These are phyloP conservation scores for Boletellus sp. DNA, from an alignment of 1,284 basidiomycete species.

Conservation along the genomic window DNA sequence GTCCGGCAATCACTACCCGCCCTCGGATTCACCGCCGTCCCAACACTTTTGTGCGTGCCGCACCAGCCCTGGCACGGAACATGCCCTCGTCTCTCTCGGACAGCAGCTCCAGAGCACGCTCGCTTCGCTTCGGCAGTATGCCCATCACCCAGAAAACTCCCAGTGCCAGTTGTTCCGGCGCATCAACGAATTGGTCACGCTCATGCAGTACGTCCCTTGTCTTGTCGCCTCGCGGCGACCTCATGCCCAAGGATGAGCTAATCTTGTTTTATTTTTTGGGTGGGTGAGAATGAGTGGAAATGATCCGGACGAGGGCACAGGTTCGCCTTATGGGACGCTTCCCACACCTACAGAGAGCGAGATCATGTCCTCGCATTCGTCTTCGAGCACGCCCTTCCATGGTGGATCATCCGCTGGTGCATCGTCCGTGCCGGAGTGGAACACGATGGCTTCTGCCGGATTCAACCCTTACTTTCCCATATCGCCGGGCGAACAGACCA, in stretches of 20 bases:
- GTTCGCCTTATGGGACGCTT: conserved; percentile 40
- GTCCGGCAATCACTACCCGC: conserved; percentile 39
- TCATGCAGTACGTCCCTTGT: conserved; percentile 59
- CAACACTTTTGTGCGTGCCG: conserved; percentile 58
- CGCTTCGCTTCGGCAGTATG: conserved; percentile 55
- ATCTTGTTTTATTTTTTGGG: conserved; percentile 16
- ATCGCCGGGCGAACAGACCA: conserved; percentile 41
- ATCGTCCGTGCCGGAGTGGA: conserved; percentile 58
- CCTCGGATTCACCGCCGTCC: conserved; percentile 36
- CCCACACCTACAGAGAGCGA: conserved; percentile 61
- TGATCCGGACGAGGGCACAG: conserved; percentile 39
- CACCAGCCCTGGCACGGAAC: conserved; percentile 54
- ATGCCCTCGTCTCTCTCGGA: conserved; percentile 56
- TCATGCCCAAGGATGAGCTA: conserved; percentile 33
- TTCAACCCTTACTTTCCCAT: conserved; percentile 72
- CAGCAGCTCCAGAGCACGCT: conserved; percentile 63
- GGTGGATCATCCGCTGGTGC: conserved; percentile 31
- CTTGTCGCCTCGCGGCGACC: conserved; percentile 23
- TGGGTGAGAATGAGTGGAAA: conserved; percentile 40
- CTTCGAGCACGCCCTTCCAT: conserved; percentile 50
- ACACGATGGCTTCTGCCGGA: conserved; percentile 47
- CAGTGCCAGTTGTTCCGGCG: conserved; percentile 56
- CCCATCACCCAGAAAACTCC: conserved; percentile 53
- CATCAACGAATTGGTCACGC: conserved; percentile 57
- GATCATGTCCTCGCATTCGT: conserved; percentile 64